Conservation (phyloP, 805 yeast species). For the Saccharomycopsis sp. region DNA sequence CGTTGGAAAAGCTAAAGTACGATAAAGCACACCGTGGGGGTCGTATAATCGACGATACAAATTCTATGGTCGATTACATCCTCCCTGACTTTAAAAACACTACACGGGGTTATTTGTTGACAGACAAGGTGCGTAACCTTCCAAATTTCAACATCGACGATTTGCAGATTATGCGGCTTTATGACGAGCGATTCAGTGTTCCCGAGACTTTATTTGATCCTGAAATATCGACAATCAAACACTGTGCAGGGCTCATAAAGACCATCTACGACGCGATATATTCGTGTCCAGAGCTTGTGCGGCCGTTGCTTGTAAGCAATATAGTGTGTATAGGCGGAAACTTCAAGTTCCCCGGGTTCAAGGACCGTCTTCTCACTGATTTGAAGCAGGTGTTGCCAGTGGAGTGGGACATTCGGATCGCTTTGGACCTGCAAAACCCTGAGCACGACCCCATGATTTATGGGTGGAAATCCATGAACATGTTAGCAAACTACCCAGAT, state of each 20-base stretch:
- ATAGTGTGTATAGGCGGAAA: constrained; percentile 81
- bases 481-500: constrained; percentile 28
- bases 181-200: constrained; percentile 80
- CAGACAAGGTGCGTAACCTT: constrained; percentile 23
- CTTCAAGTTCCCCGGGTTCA: constrained; percentile 61
- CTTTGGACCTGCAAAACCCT: constrained; percentile 30
- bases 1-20: constrained; percentile 35
- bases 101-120: constrained; percentile 61
- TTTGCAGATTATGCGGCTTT: constrained; percentile 57
- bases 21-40: constrained; percentile 25
- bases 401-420: constrained; percentile 57
- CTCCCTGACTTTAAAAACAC: constrained; percentile 85
- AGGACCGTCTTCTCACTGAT: constrained; percentile 52
- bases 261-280: constrained; percentile 61
- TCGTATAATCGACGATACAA: constrained; percentile 20
- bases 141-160: constrained; percentile 35
- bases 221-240: constrained; percentile 63
- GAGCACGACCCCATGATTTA: constrained; percentile 35
- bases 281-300: constrained; percentile 62
- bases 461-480: constrained; percentile 54
- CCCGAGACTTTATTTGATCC: constrained; percentile 90
- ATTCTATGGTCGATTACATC: constrained; percentile 57
- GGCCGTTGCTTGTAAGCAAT: constrained; percentile 75
- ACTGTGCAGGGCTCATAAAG: constrained; percentile 70
- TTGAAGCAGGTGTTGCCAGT: constrained; percentile 62